Evolutionary conservation across 1,139 yeast species (phyloP), one percentile per base, ranked within the genome.

Genomic region (Hanseniaspora gamundiae): DNA sequence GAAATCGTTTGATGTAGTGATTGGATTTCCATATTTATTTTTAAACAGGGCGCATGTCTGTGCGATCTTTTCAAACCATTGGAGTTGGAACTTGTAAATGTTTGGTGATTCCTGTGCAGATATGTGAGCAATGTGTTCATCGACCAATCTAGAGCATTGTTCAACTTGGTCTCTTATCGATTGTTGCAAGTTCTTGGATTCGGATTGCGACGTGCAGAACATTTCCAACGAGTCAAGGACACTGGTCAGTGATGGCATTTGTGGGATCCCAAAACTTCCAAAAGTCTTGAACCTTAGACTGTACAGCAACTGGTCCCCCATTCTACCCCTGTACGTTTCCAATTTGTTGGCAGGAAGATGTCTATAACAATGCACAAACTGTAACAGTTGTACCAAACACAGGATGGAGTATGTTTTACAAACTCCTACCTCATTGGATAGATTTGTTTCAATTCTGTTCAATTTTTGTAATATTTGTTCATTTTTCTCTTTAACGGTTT

Each of bases 251-350:
- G 66, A 58, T 2, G 91, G 84, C 42, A 73, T 57, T 27, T 69
- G 70, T 0, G 97, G 96, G 5, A 79, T 79, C 0, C 94, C 95
- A 16, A 88, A 81, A 0, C 88, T 74, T 16, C 84, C 76, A 66
- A 84, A 86, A 2, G 94, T 80, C 57, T 86, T 87, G 73, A 87
- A 74, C 51, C 95, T 72, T 39, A 87, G 64, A 20, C 73, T 67
- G 59, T 72, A 85, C n/a, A 80, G 61, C 36, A 71, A 57, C 48
- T 77, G 68, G 11, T 67, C 49, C 30, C 58, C 55, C 10, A 61
- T 19, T 58, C 57, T 14, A 50, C 48, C 28, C 54, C 55, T 5
- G 69, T 51, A 21, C 70, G 57, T 19, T 66, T 60, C 36, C 66
- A 58, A 21, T 64, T 54, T 36, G 67, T 63, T 39, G 74, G 56